Evolutionary conservation across 495 filamentous ascomycete species (phyloP).

Genomic region (Penicillium herquei): DNA sequence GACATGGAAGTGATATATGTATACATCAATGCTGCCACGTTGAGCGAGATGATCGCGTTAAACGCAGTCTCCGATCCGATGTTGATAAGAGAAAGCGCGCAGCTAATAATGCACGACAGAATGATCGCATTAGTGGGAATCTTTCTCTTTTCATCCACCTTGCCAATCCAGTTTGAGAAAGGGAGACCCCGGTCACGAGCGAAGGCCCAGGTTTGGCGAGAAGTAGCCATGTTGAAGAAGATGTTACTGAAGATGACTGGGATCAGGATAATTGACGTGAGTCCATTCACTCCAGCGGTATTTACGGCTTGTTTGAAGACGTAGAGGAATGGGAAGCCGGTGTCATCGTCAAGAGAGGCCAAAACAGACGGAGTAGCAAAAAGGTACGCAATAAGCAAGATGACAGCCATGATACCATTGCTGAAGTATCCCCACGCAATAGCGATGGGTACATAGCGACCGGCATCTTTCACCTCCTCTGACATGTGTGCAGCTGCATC

Average conservation of each 20-base stretch:
- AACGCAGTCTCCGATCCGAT: constrained; percentile 44
- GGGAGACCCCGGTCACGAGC: constrained; percentile 44
- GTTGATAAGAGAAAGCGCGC: constrained; percentile 39
- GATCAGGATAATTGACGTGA: constrained; percentile 34
- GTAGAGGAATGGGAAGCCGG: constrained; percentile 32
- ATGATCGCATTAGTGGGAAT: constrained; percentile 49
- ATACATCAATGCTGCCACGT: constrained; percentile 38
- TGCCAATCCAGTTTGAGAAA: constrained; percentile 28
- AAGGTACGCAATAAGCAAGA: constrained; percentile 38
- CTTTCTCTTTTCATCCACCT: constrained; percentile 34
- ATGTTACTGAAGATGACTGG: constrained; percentile 39
- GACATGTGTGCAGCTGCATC: constrained; percentile 40
- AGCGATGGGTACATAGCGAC: constrained; percentile 35
- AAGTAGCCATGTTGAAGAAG: constrained; percentile 32
- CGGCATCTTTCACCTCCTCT: constrained; percentile 46
- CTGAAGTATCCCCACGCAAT: constrained; percentile 38
- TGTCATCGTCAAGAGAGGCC: constrained; percentile 25
- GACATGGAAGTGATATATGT: constrained; percentile 41
- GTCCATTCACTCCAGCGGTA: constrained; percentile 21
- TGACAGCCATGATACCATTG: constrained; percentile 37
- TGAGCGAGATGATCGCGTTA: constrained; percentile 46
- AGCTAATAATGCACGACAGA: constrained; percentile 31
- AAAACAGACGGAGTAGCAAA: constrained; percentile 40
- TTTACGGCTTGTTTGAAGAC: constrained; percentile 23
- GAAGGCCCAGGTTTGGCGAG: constrained; percentile 42